Conservation (phyloP, 768 basidiomycete species). For the Clavaria fumosa region DNA sequence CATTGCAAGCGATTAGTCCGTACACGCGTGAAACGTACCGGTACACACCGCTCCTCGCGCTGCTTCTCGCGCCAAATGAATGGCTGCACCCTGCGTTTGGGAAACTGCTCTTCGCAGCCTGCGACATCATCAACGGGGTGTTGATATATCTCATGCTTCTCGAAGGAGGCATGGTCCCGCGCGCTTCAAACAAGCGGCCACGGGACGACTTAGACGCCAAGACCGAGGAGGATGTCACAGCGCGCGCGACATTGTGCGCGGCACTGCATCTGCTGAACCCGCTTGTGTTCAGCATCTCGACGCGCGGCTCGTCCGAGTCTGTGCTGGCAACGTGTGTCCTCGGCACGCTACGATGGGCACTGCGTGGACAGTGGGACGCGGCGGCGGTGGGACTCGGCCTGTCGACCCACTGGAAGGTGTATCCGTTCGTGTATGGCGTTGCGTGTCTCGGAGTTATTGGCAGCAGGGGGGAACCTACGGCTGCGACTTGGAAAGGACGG, state of each 20-base stretch:
- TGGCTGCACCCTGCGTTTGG: constrained; percentile 78
- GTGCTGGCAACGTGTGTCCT: constrained; percentile 72
- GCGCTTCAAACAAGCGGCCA: constrained; percentile 4
- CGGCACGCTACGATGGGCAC: constrained; percentile 42
- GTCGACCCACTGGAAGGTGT: constrained; percentile 94
- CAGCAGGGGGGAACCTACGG: constrained; percentile 4
- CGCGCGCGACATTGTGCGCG: constrained; percentile 40
- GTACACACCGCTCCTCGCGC: constrained; percentile 86
- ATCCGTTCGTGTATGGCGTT: constrained; percentile 85
- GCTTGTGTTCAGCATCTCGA: constrained; percentile 89
- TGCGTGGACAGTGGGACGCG: constrained; percentile 40
- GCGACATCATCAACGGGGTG: constrained; percentile 67
- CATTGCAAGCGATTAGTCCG: constrained; percentile 64
- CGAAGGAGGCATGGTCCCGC: constrained; percentile 31
- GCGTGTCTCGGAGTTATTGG: constrained; percentile 48
- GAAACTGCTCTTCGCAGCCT: constrained; percentile 74
- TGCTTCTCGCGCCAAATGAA: constrained; percentile 67
- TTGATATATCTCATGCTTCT: constrained; percentile 57
- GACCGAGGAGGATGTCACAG: constrained; percentile 2
- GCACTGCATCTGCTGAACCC: constrained; percentile 82
- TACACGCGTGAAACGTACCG: constrained; percentile 88
- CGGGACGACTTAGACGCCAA: constrained; percentile 5
- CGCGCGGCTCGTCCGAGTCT: constrained; percentile 90
- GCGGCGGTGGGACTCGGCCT: constrained; percentile 67
- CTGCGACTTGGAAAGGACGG: no score